Evolutionary conservation across 768 basidiomycete genomes (phyloP).

Genomic region (Kwoniella dendrophila): DNA sequence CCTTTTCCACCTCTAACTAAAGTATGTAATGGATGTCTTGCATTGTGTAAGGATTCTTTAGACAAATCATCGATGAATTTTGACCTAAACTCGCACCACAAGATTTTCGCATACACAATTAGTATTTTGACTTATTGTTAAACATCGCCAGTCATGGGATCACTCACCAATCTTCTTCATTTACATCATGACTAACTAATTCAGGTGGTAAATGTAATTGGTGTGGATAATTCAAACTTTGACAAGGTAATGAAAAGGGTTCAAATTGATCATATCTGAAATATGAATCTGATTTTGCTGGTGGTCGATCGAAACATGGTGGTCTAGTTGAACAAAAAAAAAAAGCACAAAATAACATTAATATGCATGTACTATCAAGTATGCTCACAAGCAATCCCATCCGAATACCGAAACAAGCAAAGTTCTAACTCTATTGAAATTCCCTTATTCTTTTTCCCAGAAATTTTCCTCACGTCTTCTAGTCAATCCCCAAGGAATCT

Average conservation of each 20-base stretch:
- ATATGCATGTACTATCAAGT: slow-evolving; percentile 16
- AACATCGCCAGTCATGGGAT: too few relatives aligned
- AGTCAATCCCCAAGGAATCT: slow-evolving; percentile 10
- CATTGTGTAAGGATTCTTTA: slow-evolving; percentile 34
- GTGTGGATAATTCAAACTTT: slow-evolving; percentile 39
- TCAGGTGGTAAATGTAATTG: slow-evolving; percentile 44
- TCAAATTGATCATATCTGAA: slow-evolving; percentile 47
- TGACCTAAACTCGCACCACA: not conserved
- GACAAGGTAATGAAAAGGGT: slow-evolving; percentile 39
- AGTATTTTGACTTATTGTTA: too few relatives aligned
- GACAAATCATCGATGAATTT: slow-evolving; percentile 46
- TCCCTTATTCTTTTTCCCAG: too few relatives aligned
- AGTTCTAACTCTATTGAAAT: not conserved
- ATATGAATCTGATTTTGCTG: slow-evolving; percentile 37
- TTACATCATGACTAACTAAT: slow-evolving; percentile 44
- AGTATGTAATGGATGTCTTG: slow-evolving; percentile 25
- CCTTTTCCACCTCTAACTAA: slow-evolving; percentile 10
- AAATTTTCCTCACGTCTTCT: too few relatives aligned
- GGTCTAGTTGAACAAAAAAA: slow-evolving; percentile 30
- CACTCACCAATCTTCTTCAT: slow-evolving; percentile 47
- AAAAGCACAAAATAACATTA: slow-evolving; percentile 8
- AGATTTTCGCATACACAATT: too few relatives aligned
- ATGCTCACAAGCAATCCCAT: slow-evolving; percentile 14
- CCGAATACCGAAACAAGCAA: too few relatives aligned
- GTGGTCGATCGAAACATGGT: slow-evolving; percentile 45